These are phyloP conservation scores for Fraxinus platypoda DNA, from an alignment of 305 asterid species.

Conservation along the genomic window DNA sequence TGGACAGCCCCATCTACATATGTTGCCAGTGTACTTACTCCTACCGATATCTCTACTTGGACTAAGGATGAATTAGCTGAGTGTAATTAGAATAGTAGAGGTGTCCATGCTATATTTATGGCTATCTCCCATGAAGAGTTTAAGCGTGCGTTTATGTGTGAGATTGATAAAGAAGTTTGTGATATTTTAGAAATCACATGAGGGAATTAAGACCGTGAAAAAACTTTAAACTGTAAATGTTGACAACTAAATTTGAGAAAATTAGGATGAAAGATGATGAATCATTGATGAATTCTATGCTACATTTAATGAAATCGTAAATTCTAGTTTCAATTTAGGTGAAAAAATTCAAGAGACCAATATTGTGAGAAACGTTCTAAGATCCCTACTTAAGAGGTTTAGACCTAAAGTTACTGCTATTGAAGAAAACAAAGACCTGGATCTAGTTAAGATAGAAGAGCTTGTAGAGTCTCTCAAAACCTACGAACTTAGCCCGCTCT, in stretches of 20 bases:
- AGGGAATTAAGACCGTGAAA: no score
- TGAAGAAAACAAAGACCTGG: no score
- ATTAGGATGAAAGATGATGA: no score
- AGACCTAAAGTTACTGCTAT: neutral
- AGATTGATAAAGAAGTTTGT: neutral
- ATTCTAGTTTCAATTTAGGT: neutral
- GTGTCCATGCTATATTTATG: neutral
- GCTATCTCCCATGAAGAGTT: neutral
- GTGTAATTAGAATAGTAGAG: neutral
- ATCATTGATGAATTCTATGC: no score
- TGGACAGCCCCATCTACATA: no score
- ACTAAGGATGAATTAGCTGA: neutral
- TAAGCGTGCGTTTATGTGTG: no score
- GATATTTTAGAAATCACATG: no score
- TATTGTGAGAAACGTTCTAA: neutral
- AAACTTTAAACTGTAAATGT: neutral
- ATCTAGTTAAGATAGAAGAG: neutral
- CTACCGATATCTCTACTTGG: neutral
- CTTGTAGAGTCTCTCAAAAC: neutral
- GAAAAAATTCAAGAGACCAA: neutral
- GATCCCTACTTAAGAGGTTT: neutral
- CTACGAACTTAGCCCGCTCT: neutral
- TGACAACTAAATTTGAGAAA: neutral
- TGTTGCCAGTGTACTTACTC: no score
- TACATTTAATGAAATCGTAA: no score